Evolutionary conservation across 169 alveolate genomes (phyloP).

Genomic region (Plasmodium adleri): DNA sequence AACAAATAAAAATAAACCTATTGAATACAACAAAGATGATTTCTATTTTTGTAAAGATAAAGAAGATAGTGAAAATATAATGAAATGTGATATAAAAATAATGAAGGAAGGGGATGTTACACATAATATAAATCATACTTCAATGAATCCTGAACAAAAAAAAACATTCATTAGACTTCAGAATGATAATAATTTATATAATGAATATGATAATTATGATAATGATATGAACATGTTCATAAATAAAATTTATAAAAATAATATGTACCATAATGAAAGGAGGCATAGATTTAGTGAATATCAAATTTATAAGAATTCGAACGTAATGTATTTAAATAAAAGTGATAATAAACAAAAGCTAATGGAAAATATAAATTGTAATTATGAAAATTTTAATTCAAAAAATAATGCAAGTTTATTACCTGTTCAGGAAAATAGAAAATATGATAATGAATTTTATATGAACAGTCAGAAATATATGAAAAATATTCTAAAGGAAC

Average conservation of each 20-base stretch:
- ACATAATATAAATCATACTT: slow-evolving; percentile 2
- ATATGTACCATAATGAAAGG: slow-evolving; percentile 7
- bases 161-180: background rate
- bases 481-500: slow-evolving; percentile 24
- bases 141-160: background rate
- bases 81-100: slow-evolving; percentile 13
- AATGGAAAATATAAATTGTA: slow-evolving; percentile 1
- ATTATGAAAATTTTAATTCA: slow-evolving; percentile 16
- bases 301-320: slow-evolving; percentile 14
- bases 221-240: slow-evolving; percentile 19
- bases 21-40: background rate
- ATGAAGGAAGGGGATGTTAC: slow-evolving; percentile 6
- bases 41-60: slow-evolving; percentile 5
- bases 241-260: slow-evolving; percentile 9
- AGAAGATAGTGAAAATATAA: slow-evolving; percentile 6
- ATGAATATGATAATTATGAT: slow-evolving; percentile 20
- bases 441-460: slow-evolving; percentile 17
- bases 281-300: background rate
- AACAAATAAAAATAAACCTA: slow-evolving; percentile 17
- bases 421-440: background rate
- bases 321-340: background rate
- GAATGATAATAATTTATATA: slow-evolving; percentile 4
- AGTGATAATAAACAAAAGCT: slow-evolving; percentile 9
- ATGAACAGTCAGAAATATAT: slow-evolving; percentile 51
- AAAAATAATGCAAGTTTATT: slow-evolving; percentile 21